phyloP scores from a whole-genome alignment of 2,329 filamentous ascomycete species.

The Ceratocystis smalleyi region DNA sequence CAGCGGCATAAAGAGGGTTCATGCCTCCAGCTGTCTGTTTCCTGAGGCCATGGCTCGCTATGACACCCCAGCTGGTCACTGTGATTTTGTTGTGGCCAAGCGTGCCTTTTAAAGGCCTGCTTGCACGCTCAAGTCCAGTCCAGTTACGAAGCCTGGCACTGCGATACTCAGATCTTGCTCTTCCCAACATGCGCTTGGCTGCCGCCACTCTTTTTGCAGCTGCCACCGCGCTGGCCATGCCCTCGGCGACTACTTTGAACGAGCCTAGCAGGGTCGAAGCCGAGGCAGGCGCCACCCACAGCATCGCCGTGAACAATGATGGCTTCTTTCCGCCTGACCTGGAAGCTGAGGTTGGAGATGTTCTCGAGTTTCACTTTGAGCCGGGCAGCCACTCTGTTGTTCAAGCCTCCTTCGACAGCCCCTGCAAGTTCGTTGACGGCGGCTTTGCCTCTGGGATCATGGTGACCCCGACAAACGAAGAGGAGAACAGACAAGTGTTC shows the following conservation, averaged over 20 bases:
- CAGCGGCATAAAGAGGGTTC: too few species aligned
- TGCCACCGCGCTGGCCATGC: background rate
- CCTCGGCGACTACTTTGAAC: background rate
- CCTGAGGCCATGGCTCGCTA: too few species aligned
- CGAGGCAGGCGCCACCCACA: background rate
- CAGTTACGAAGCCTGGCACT: background rate
- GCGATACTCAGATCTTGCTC: background rate
- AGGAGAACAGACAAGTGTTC: constrained; percentile 18
- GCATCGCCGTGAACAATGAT: background rate
- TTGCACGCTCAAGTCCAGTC: background rate
- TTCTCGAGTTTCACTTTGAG: constrained; percentile 41
- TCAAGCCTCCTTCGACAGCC: constrained; percentile 29
- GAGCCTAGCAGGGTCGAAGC: too few species aligned
- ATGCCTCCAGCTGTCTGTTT: too few species aligned
- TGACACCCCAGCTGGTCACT: too few species aligned
- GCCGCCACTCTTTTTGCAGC: background rate
- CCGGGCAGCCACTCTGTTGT: constrained; percentile 35
- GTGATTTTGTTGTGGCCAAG: too few species aligned
- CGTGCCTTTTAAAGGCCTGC: too few species aligned
- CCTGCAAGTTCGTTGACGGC: constrained; percentile 29
- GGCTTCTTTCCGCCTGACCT: constrained; percentile 36
- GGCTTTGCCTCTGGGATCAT: constrained; percentile 27
- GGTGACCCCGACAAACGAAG: constrained; percentile 21
- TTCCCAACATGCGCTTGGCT: background rate
- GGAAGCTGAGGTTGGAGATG: constrained; percentile 33